Evolutionary conservation across 2,329 filamentous ascomycete species (phyloP).

Genomic region (Lecanicillium sp.): DNA sequence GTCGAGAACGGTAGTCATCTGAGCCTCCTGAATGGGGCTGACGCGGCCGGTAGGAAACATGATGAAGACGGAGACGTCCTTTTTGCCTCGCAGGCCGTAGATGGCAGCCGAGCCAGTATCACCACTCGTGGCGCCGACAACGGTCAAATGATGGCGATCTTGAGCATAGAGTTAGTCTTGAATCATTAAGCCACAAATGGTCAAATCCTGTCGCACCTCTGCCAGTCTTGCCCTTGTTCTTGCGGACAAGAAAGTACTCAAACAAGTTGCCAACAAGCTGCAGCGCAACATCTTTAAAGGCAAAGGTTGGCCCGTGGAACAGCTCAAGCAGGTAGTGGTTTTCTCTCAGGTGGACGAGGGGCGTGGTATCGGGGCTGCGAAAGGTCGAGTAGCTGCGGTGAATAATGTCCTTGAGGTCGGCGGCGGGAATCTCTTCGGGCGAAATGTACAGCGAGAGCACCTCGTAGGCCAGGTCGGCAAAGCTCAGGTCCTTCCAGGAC

Average conservation of each 20-base stretch:
- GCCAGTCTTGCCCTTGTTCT: constrained; percentile 61
- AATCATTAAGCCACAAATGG: too few relatives aligned
- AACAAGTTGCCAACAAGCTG: constrained; percentile 97
- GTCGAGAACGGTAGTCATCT: constrained; percentile 93
- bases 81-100: constrained; percentile 89
- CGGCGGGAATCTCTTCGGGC: constrained; percentile 66
- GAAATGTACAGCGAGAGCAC: constrained; percentile 88
- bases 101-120: constrained; percentile 93
- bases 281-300: constrained; percentile 91
- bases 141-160: constrained; percentile 72
- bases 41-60: constrained; percentile 87
- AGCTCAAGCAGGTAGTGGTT: constrained; percentile 85
- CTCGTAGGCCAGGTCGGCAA: constrained; percentile 73
- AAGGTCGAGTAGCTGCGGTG: constrained; percentile 83
- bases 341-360: constrained; percentile 64
- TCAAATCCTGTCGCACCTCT: constrained; percentile 31
- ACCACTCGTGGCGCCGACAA: constrained; percentile 79
- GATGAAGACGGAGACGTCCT: constrained; percentile 95
- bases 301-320: constrained; percentile 92
- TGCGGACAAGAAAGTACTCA: constrained; percentile 73
- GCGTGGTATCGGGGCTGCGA: constrained; percentile 68
- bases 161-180: too few relatives aligned
- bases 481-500: constrained; percentile 70
- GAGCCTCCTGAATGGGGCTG: constrained; percentile 85
- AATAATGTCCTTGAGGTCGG: constrained; percentile 78